A percentile compares a stretch with the other conserved stretches of the same genome.
Conservation (phyloP, 768 basidiomycete genomes). For the Kwoniella europaea region DNA sequence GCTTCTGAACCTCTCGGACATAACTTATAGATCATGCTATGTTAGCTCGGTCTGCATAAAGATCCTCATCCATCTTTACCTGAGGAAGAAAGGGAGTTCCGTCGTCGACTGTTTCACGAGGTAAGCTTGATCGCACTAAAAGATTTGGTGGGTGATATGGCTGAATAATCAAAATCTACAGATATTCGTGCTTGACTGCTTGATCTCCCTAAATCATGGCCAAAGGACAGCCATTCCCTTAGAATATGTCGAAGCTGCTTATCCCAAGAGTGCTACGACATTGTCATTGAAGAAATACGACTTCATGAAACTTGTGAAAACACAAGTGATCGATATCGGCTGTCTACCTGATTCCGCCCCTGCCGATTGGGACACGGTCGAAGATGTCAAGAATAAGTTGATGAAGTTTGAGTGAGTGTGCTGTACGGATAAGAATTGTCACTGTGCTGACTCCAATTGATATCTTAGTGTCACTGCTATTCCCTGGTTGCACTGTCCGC, state of each 20-base stretch:
- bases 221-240: conserved; percentile 42
- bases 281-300: conserved; percentile 33
- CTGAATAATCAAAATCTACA: not conserved
- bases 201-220: conserved; percentile 51
- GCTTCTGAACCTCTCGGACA: not conserved
- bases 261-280: conserved; percentile 29
- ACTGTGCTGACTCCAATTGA: not conserved
- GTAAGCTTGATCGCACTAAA: conserved; percentile 4
- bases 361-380: conserved; percentile 35
- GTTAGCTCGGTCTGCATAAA: conserved; percentile 45
- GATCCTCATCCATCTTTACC: conserved; percentile 48
- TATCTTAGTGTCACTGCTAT: conserved; percentile 15
- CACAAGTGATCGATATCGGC: conserved; percentile 45
- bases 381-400: conserved; percentile 29
- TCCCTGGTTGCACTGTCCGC: conserved; percentile 41
- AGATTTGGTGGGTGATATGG: not conserved
- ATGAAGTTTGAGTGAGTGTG: conserved; percentile 38
- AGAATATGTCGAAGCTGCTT: conserved; percentile 42
- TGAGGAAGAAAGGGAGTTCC: conserved; percentile 43
- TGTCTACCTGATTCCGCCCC: conserved; percentile 42
- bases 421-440: not conserved
- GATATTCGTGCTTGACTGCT: conserved; percentile 44
- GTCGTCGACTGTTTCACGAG: conserved; percentile 49
- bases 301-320: conserved; percentile 45
- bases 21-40: conserved; percentile 11